phyloP scores from a whole-genome alignment of 2,329 filamentous ascomycete species.

The Scedosporium minutisporum region DNA sequence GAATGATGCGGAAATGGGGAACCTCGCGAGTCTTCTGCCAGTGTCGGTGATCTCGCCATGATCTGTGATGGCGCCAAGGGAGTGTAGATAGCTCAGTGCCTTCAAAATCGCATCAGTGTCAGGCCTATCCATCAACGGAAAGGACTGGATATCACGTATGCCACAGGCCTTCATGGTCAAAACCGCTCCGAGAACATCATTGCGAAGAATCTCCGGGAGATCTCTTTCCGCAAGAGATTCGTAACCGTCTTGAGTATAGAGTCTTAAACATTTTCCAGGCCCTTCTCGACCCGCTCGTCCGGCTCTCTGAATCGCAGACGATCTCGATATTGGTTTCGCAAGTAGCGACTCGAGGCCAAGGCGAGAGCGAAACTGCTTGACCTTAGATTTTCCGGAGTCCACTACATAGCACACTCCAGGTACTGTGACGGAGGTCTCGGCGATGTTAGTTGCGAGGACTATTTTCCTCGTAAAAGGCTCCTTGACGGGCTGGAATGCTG shows the following conservation, averaged over 20 bases:
- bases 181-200: slow-evolving; percentile 76
- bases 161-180: slow-evolving; percentile 91
- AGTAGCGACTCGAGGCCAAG: slow-evolving; percentile 86
- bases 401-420: slow-evolving; percentile 86
- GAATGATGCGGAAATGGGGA: slow-evolving; percentile 74
- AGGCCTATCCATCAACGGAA: slow-evolving; percentile 78
- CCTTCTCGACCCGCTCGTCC: slow-evolving; percentile 91
- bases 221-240: slow-evolving; percentile 61
- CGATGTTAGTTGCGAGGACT: slow-evolving; percentile 91
- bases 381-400: slow-evolving; percentile 87
- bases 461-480: slow-evolving; percentile 73
- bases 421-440: slow-evolving; percentile 96
- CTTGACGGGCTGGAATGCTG: slow-evolving; percentile 69
- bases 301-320: slow-evolving; percentile 81
- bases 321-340: slow-evolving; percentile 83
- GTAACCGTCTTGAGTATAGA: slow-evolving; percentile 79
- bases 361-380: slow-evolving; percentile 79
- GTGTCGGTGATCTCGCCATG: slow-evolving; percentile 62
- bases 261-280: slow-evolving; percentile 76
- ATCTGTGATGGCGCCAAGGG: slow-evolving; percentile 66
- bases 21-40: slow-evolving; percentile 68
- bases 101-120: slow-evolving; percentile 70
- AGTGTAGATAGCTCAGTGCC: slow-evolving; percentile 69
- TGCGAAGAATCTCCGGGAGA: slow-evolving; percentile 80
- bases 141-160: slow-evolving; percentile 68